Conservation (phyloP, 306 rosid species). For the Cicer pinnatifidum region DNA sequence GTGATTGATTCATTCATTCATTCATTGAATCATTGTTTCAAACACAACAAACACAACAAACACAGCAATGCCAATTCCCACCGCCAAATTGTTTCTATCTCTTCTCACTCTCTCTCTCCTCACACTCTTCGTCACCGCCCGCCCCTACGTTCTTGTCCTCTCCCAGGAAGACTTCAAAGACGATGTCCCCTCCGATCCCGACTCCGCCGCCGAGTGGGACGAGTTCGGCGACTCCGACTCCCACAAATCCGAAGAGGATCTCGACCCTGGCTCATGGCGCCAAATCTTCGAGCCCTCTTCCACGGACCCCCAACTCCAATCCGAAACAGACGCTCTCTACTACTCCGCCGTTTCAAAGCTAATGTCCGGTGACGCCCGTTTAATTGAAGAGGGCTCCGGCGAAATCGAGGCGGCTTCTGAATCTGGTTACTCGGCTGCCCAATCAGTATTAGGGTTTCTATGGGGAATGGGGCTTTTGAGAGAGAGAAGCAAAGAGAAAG, state of each 20-base stretch:
- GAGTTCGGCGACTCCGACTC: constrained; percentile 78
- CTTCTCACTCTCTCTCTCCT: constrained; percentile 56
- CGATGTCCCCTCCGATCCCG: constrained; percentile 63
- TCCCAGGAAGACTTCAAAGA: constrained; percentile 81
- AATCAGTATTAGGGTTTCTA: constrained; percentile 81
- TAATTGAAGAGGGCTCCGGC: constrained; percentile 63
- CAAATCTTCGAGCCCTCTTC: constrained; percentile 74
- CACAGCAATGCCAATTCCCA: neutral
- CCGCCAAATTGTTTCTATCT: constrained; percentile 43
- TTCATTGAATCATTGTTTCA: no score
- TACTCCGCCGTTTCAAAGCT: constrained; percentile 62
- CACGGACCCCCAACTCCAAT: constrained; percentile 21
- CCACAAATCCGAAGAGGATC: constrained; percentile 73
- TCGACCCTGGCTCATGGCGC: constrained; percentile 95
- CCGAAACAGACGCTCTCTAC: constrained; percentile 53
- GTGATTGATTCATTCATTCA: neutral
- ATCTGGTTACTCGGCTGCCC: constrained; percentile 65
- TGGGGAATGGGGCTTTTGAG: constrained; percentile 72
- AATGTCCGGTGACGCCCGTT: constrained; percentile 51
- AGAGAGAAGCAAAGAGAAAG: constrained; percentile 70
- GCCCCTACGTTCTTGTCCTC: constrained; percentile 72
- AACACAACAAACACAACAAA: no score
- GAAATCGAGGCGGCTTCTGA: constrained; percentile 64
- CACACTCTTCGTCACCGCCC: constrained; percentile 55
- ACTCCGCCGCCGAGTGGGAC: constrained; percentile 82